phyloP scores from a whole-genome alignment of 192 early-diverging fungal genomes.

The Coemansia sp. region DNA sequence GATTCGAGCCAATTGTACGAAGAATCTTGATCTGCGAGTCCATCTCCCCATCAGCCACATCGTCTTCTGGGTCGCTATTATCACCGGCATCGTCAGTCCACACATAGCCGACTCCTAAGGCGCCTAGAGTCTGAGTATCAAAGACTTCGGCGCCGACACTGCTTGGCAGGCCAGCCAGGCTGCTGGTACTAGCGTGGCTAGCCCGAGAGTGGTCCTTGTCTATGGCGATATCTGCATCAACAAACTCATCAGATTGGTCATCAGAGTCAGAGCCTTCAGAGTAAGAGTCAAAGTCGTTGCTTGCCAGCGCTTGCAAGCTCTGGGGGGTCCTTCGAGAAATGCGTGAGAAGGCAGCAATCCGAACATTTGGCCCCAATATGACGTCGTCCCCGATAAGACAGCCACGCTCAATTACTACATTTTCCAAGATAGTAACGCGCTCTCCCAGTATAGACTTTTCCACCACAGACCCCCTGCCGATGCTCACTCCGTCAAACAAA shows the following conservation, averaged over 20 bases:
- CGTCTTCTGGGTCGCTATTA: conserved; percentile 57
- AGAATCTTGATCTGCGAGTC: conserved; percentile 5
- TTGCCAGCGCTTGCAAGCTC: conserved; percentile 7
- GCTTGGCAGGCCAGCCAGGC: background rate
- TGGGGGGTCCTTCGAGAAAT: conserved; percentile 50
- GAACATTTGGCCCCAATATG: conserved; percentile 70
- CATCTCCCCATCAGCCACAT: conserved; percentile 20
- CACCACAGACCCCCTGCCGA: conserved; percentile 69
- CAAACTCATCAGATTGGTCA: background rate
- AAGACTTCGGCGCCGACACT: conserved; percentile 20
- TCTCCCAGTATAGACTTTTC: conserved; percentile 73
- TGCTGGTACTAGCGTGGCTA: background rate
- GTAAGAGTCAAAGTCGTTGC: conserved; percentile 17
- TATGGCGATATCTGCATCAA: conserved; percentile 13
- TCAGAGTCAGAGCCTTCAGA: background rate
- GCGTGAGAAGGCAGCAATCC: conserved; percentile 64
- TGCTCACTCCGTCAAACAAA: conserved; percentile 75
- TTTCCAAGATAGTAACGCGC: conserved; percentile 63
- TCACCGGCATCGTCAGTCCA: conserved; percentile 58
- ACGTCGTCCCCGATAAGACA: conserved; percentile 69
- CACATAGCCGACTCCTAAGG: conserved; percentile 60
- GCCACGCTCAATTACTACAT: conserved; percentile 68
- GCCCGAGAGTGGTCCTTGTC: background rate
- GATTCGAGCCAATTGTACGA: conserved; percentile 26
- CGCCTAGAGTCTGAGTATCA: conserved; percentile 53